These are phyloP conservation scores for Pistacia integerrima DNA, from an alignment of 345 rosid species.

Conservation along the genomic window DNA sequence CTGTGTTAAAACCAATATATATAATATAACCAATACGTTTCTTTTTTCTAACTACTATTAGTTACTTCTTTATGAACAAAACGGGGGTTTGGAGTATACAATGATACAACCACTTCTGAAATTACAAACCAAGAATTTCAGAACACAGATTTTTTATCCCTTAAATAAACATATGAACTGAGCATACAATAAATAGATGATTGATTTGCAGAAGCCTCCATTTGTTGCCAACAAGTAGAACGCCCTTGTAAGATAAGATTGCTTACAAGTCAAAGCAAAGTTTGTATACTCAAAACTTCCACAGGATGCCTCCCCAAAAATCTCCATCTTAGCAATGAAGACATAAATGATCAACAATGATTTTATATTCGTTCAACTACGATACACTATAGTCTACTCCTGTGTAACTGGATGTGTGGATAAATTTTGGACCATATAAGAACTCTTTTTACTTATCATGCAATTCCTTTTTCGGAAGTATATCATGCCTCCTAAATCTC, in stretches of 20 bases:
- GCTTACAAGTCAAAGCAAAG: not conserved
- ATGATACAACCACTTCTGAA: not conserved
- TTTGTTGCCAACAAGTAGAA: not conserved
- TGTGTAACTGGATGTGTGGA: slow-evolving; percentile 1
- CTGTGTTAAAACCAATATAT: not conserved
- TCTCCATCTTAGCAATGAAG: not conserved
- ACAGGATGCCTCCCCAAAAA: not conserved
- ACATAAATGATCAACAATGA: not conserved
- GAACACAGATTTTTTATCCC: not conserved
- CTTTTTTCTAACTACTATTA: not conserved
- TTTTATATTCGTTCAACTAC: too few species aligned
- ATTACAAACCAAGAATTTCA: not conserved
- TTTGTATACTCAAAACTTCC: not conserved
- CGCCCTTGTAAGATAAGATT: not conserved
- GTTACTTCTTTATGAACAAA: not conserved
- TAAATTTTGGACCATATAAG: not conserved
- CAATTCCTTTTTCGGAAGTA: slow-evolving; percentile 76
- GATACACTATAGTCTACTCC: not conserved
- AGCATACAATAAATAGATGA: too few species aligned
- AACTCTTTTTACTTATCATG: slow-evolving; percentile 57
- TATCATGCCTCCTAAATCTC: slow-evolving; percentile 74
- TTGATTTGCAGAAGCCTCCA: not conserved
- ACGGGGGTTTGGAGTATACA: not conserved
- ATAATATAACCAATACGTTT: not conserved
- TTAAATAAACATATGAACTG: too few species aligned